Evolutionary conservation across 2,329 filamentous ascomycete genomes (phyloP).

Genomic region (Fusarium staphyleae): DNA sequence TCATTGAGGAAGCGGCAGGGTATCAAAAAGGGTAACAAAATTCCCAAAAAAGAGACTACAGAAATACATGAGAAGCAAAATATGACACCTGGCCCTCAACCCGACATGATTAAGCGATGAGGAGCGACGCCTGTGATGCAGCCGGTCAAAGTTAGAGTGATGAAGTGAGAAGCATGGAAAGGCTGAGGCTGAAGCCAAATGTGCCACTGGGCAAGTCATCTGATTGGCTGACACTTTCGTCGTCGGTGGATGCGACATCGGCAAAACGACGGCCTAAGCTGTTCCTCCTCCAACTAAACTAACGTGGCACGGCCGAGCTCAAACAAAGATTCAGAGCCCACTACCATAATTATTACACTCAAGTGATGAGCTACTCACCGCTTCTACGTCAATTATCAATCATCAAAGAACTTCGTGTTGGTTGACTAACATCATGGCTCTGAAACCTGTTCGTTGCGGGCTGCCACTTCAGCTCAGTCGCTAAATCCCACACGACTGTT

Average conservation of each 20-base stretch:
- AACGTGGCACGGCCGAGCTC: neutral
- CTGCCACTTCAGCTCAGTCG: neutral
- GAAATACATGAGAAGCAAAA: conserved; percentile 19
- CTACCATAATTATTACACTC: too few relatives aligned
- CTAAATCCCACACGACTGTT: conserved; percentile 2
- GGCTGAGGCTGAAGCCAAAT: conserved; percentile 38
- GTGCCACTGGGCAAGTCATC: neutral
- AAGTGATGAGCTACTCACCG: too few relatives aligned
- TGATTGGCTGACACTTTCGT: conserved; percentile 23
- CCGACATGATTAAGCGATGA: conserved; percentile 21
- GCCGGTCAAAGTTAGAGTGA: conserved; percentile 19
- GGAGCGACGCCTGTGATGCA: conserved; percentile 8
- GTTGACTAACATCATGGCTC: neutral
- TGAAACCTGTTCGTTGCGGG: neutral
- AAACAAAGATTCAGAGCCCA: neutral
- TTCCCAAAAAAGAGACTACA: conserved; percentile 16
- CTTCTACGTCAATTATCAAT: too few relatives aligned
- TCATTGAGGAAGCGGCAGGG: conserved; percentile 41
- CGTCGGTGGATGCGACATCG: conserved; percentile 25
- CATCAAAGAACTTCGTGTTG: too few relatives aligned
- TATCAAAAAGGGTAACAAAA: conserved; percentile 30
- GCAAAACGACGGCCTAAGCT: conserved; percentile 31
- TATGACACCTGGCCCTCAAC: conserved; percentile 15
- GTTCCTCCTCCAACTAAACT: too few relatives aligned
- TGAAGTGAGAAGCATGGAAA: conserved; percentile 23